phyloP scores from a whole-genome alignment of 2,329 filamentous ascomycete species.

The Nannizziopsis arthrosporioides region DNA sequence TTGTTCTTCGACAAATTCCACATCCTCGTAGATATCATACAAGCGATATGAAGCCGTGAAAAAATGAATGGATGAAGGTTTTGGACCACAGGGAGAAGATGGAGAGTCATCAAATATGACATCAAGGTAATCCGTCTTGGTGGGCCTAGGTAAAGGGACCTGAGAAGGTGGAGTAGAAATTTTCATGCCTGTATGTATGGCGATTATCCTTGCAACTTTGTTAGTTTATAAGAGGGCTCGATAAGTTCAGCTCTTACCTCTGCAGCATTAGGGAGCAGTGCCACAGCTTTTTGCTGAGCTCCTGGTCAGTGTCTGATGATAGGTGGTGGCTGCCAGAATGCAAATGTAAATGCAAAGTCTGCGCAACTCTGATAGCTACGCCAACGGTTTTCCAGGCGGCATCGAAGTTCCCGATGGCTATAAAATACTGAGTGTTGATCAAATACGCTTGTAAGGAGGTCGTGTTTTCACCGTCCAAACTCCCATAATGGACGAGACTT shows the following conservation, averaged over 20 bases:
- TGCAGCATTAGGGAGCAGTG: slow-evolving; percentile 20
- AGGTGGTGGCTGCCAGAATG: slow-evolving; percentile 15
- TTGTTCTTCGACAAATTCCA: slow-evolving; percentile 18
- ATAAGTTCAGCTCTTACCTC: slow-evolving; percentile 8
- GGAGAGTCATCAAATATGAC: slow-evolving; percentile 13
- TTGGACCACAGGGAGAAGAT: slow-evolving; percentile 8
- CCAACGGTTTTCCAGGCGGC: slow-evolving; percentile 20
- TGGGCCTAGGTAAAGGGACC: slow-evolving; percentile 18
- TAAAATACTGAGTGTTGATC: slow-evolving; percentile 19
- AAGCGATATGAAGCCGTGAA: slow-evolving; percentile 17
- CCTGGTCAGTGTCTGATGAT: slow-evolving; percentile 13
- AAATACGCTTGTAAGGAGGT: slow-evolving; percentile 18
- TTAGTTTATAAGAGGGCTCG: slow-evolving; percentile 8
- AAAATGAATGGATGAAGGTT: slow-evolving; percentile 21
- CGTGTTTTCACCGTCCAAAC: slow-evolving; percentile 11
- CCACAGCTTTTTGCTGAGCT: slow-evolving; percentile 20
- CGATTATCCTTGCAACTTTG: slow-evolving; percentile 14
- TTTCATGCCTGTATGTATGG: slow-evolving; percentile 17
- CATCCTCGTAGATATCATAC: slow-evolving; percentile 18
- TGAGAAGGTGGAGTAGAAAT: slow-evolving; percentile 15
- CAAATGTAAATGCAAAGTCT: slow-evolving; percentile 17
- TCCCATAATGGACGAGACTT: slow-evolving; percentile 14
- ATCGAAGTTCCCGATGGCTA: slow-evolving; percentile 16
- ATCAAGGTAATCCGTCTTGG: slow-evolving; percentile 21
- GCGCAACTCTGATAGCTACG: slow-evolving; percentile 17